phyloP scores from a whole-genome alignment of 176 grass and related monocot genomes.

The Carex parvula region DNA sequence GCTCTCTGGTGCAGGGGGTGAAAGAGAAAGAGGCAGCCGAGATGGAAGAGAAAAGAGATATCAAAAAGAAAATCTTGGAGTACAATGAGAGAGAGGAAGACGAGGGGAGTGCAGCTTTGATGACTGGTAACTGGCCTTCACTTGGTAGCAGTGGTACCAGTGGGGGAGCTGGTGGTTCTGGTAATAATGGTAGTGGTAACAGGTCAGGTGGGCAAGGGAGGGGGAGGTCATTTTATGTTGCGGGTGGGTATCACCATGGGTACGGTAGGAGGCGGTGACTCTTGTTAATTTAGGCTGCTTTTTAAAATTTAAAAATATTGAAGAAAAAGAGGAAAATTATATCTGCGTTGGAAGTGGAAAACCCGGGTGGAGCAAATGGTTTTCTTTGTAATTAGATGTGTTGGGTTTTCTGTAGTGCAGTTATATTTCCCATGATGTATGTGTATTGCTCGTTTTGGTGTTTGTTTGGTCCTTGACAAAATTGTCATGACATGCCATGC shows the following conservation, averaged over 20 bases:
- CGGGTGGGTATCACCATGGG: slow-evolving; percentile 74
- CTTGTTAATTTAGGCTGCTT: neutral
- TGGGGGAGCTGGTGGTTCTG: slow-evolving; percentile 54
- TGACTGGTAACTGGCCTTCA: slow-evolving; percentile 28
- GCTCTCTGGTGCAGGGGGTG: slow-evolving; percentile 77
- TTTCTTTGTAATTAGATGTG: slow-evolving; percentile 19
- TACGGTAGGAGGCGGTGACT: slow-evolving; percentile 79
- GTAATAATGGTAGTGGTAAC: slow-evolving; percentile 42
- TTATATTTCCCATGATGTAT: neutral
- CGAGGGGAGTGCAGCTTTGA: slow-evolving; percentile 57
- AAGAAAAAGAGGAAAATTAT: neutral
- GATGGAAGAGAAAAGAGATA: slow-evolving; percentile 81
- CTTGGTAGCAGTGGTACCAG: slow-evolving; percentile 17
- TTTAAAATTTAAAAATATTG: neutral
- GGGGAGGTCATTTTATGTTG: slow-evolving; percentile 47
- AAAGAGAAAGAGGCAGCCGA: slow-evolving; percentile 90
- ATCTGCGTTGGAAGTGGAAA: slow-evolving; percentile 5
- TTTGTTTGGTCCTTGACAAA: neutral
- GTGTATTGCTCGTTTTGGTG: neutral
- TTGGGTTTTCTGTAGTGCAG: neutral
- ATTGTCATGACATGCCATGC: neutral
- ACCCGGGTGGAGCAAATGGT: neutral
- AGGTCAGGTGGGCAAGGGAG: slow-evolving; percentile 55
- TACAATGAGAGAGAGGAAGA: slow-evolving; percentile 98
- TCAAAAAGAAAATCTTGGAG: slow-evolving; percentile 89